Conservation (phyloP, 2,329 filamentous ascomycete species). For the Plenodomus biglobosus region DNA sequence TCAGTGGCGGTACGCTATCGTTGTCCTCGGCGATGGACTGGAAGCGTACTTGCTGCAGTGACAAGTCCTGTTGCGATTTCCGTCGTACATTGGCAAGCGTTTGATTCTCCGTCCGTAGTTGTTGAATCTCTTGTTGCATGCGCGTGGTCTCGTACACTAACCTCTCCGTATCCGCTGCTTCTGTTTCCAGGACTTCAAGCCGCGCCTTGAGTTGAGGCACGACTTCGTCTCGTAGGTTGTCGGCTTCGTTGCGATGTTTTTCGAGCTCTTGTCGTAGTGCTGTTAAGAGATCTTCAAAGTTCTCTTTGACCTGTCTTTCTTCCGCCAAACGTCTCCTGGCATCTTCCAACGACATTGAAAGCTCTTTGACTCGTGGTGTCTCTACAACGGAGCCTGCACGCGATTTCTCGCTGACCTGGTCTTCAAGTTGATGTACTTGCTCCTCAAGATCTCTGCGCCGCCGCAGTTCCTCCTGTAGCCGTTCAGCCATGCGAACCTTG, state of each 20-base stretch:
- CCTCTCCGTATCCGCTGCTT: conserved; percentile 71
- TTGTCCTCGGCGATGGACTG: conserved; percentile 64
- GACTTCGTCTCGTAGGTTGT: conserved; percentile 86
- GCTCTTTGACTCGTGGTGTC: conserved; percentile 66
- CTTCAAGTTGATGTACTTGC: conserved; percentile 80
- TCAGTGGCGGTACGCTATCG: conserved; percentile 37
- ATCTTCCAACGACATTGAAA: conserved; percentile 80
- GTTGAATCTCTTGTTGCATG: conserved; percentile 73
- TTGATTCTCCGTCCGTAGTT: conserved; percentile 68
- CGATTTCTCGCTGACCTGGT: conserved; percentile 59
- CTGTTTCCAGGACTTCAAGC: conserved; percentile 74
- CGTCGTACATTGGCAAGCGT: conserved; percentile 52
- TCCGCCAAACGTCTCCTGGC: conserved; percentile 78
- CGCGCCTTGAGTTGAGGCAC: conserved; percentile 76
- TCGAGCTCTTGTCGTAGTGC: conserved; percentile 82
- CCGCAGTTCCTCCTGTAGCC: conserved; percentile 82
- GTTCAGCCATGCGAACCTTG: conserved; percentile 79
- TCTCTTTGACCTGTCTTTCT: conserved; percentile 84
- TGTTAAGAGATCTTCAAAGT: conserved; percentile 87
- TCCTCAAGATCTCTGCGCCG: conserved; percentile 75
- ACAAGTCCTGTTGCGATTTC: conserved; percentile 52
- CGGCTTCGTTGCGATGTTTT: conserved; percentile 80
- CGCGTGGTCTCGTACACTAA: conserved; percentile 78
- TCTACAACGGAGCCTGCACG: conserved; percentile 28
- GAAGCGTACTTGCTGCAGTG: conserved; percentile 54